A percentile compares a stretch with the other conserved stretches of the same genome.
These are phyloP conservation scores for Diphasiastrum complanatum DNA, from an alignment of 83 land plant genomes.

Conservation along the genomic window DNA sequence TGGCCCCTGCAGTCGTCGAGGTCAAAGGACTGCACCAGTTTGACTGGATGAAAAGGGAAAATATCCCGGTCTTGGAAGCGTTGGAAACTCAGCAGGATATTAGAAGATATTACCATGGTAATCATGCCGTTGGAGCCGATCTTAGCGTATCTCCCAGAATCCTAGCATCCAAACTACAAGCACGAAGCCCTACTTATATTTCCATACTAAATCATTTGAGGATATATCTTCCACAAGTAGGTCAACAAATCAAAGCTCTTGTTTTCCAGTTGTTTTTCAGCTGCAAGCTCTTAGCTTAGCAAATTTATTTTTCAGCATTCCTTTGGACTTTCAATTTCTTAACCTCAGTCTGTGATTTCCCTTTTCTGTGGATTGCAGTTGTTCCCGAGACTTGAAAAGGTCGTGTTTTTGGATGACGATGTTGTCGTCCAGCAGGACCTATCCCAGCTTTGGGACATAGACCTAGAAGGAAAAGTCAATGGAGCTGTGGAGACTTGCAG, in stretches of 20 bases:
- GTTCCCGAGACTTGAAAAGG: conserved; percentile 46
- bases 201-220: too few relatives aligned
- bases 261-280: too few relatives aligned
- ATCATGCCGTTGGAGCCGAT: too few relatives aligned
- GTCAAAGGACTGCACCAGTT: conserved; percentile 48
- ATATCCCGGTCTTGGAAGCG: conserved; percentile 3
- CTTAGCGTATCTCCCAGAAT: too few relatives aligned
- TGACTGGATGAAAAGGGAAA: not conserved
- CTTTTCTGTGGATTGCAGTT: conserved; percentile 49
- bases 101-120: too few relatives aligned
- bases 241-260: too few relatives aligned
- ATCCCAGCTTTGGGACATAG: conserved; percentile 49
- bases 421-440: conserved; percentile 56
- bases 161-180: too few relatives aligned
- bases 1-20: conserved; percentile 37
- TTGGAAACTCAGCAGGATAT: conserved; percentile 41
- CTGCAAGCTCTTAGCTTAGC: conserved; percentile 34
- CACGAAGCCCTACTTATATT: too few relatives aligned
- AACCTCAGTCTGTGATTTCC: conserved; percentile 48
- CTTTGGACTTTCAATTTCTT: conserved; percentile 36
- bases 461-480: conserved; percentile 59
- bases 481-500: conserved; percentile 51
- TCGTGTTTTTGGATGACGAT: conserved; percentile 63
- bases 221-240: too few relatives aligned
- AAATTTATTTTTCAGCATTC: not conserved